Evolutionary conservation across 75 land plant species (phyloP).

Genomic region (Picea glauca): DNA sequence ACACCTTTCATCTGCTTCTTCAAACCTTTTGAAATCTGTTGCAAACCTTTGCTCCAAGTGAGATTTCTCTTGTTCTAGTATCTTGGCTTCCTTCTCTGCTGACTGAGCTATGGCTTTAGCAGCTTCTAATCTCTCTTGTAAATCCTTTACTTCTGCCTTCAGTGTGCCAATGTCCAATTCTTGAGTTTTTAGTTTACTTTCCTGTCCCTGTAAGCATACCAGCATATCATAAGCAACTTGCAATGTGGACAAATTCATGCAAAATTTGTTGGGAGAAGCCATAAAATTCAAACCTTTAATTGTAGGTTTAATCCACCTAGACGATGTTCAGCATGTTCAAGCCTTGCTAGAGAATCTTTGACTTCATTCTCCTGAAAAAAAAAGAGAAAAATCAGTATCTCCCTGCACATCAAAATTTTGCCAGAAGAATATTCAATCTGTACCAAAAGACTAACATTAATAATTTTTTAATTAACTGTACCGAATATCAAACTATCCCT

Average conservation of each 20-base stretch:
- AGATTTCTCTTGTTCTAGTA: constrained; percentile 58
- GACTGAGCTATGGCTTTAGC: constrained; percentile 53
- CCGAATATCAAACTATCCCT: too few species aligned
- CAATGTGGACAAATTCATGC: not conserved
- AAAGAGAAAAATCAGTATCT: not conserved
- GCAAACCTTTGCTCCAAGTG: constrained; percentile 56
- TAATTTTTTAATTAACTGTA: too few species aligned
- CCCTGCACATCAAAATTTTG: not conserved
- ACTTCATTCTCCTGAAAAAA: constrained; percentile 65
- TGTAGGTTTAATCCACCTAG: constrained; percentile 47
- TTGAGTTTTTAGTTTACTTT: constrained; percentile 42
- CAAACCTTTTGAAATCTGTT: constrained; percentile 52
- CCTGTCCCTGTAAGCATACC: constrained; percentile 57
- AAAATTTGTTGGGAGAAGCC: not conserved
- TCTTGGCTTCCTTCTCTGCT: constrained; percentile 55
- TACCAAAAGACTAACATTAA: not conserved
- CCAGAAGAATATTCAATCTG: not conserved
- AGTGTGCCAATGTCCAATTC: constrained; percentile 49
- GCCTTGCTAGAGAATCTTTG: constrained; percentile 44
- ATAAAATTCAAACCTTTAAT: constrained; percentile 47
- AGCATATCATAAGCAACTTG: not conserved
- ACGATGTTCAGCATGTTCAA: constrained; percentile 69
- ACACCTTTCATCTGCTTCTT: constrained; percentile 64
- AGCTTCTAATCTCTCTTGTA: constrained; percentile 39
- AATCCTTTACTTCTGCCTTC: constrained; percentile 44